Evolutionary conservation across 345 rosid genomes (phyloP).

Genomic region (Lepidium africanum): DNA sequence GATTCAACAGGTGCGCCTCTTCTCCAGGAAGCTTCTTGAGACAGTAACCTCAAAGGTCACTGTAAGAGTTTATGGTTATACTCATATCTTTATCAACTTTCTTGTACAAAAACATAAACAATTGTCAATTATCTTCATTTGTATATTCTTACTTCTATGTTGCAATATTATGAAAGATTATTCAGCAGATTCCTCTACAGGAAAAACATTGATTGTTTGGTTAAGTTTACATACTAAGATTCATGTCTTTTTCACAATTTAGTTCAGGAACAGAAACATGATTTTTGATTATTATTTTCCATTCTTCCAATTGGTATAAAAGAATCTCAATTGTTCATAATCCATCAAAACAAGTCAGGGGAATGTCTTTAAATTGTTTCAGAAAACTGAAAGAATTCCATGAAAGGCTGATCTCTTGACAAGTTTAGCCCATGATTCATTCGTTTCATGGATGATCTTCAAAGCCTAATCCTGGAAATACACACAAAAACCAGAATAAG

Average conservation of each 20-base stretch:
- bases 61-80: not conserved
- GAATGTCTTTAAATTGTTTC: not conserved
- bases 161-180: not conserved
- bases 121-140: not conserved
- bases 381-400: conserved; percentile 47
- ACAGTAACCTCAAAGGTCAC: not conserved
- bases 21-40: conserved; percentile 35
- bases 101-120: not conserved
- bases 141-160: conserved; percentile 1
- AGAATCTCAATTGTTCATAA: not conserved
- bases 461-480: conserved; percentile 55
- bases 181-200: not conserved
- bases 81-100: not conserved
- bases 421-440: conserved; percentile 68
- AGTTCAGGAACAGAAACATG: not conserved
- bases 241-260: not conserved
- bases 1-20: conserved; percentile 43
- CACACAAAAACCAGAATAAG: not conserved
- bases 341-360: not conserved
- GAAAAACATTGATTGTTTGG: not conserved
- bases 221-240: not conserved
- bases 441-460: conserved; percentile 57
- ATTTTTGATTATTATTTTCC: not conserved
- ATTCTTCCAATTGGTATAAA: not conserved
- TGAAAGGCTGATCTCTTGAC: conserved; percentile 51